phyloP scores from a whole-genome alignment of 140 eudicot species.

The Bidens hawaiensis region DNA sequence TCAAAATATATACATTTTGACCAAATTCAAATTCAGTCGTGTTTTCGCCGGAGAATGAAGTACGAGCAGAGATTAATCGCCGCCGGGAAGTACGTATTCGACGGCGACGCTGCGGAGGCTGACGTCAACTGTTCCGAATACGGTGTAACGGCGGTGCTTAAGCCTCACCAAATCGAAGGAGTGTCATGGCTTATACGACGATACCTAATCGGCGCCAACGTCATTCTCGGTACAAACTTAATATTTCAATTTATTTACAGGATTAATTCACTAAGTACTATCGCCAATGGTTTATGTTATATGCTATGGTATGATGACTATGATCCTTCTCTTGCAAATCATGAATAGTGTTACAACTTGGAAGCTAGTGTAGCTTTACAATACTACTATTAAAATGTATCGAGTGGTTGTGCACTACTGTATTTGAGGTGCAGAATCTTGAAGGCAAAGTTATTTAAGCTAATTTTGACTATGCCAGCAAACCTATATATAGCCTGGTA shows the following conservation, averaged over 20 bases:
- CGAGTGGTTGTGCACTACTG: neutral
- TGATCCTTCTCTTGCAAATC: neutral
- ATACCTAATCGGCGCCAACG: slow-evolving; percentile 83
- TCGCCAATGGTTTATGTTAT: neutral
- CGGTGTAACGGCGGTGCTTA: slow-evolving; percentile 61
- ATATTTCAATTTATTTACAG: neutral
- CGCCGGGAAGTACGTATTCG: slow-evolving; percentile 71
- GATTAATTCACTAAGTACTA: neutral
- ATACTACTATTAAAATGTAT: neutral
- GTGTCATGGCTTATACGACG: slow-evolving; percentile 85
- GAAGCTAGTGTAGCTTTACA: neutral
- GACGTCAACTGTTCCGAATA: slow-evolving; percentile 37
- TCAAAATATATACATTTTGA: neutral
- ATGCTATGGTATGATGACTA: neutral
- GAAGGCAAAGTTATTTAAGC: neutral
- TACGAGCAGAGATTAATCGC: slow-evolving; percentile 62
- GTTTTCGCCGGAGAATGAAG: slow-evolving; percentile 48
- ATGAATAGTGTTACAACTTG: neutral
- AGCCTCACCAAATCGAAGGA: slow-evolving; percentile 94
- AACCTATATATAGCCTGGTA: too few species aligned
- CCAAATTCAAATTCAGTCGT: slow-evolving; percentile 12
- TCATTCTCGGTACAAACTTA: slow-evolving; percentile 62
- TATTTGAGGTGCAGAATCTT: neutral
- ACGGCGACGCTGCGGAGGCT: slow-evolving; percentile 39
- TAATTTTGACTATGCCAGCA: too few species aligned